Conservation (phyloP, 176 grass and related monocot species). For the Oryza rufipogon region DNA sequence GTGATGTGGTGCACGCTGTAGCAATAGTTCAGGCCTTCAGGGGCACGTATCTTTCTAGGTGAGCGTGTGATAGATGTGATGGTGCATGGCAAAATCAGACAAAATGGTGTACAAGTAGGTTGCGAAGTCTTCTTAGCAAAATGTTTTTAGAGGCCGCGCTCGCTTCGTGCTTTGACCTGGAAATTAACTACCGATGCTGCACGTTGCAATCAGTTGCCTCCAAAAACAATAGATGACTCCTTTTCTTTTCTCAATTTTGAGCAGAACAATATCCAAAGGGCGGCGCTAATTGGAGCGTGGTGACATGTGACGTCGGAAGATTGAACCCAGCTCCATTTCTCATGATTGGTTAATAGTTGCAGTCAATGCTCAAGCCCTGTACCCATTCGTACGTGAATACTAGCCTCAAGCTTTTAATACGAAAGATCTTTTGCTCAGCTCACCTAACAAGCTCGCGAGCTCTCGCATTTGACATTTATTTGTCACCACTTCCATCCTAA, state of each 20-base stretch:
- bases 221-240: background rate
- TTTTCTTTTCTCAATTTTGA: background rate
- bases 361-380: background rate
- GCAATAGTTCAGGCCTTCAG: background rate
- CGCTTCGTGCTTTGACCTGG: conserved; percentile 2
- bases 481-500: background rate
- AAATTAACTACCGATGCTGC: background rate
- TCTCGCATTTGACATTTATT: conserved; percentile 44
- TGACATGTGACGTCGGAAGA: background rate
- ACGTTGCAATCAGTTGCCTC: background rate
- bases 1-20: background rate
- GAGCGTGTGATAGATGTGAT: conserved; percentile 34
- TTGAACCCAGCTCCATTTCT: background rate
- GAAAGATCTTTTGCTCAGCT: conserved; percentile 1
- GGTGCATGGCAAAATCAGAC: background rate
- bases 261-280: background rate
- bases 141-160: background rate
- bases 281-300: background rate
- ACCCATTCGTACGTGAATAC: conserved; percentile 12
- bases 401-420: background rate
- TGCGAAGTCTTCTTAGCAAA: background rate
- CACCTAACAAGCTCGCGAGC: background rate
- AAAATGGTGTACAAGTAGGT: background rate
- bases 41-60: conserved; percentile 18
- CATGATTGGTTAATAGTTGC: background rate